Evolutionary conservation across 345 rosid species (phyloP).

Genomic region (Murraya paniculata): DNA sequence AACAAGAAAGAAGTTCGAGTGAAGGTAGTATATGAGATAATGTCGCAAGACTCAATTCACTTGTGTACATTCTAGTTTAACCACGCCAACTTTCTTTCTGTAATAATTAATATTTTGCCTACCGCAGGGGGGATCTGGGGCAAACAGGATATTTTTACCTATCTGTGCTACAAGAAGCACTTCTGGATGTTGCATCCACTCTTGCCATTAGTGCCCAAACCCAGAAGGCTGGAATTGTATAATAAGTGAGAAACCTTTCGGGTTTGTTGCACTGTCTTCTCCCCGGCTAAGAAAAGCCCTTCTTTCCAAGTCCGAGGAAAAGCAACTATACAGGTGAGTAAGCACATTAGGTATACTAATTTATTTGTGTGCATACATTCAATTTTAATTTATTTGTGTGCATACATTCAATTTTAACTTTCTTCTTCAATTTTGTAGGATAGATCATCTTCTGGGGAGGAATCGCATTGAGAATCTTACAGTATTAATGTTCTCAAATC

Average conservation of each 20-base stretch:
- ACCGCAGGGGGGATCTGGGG: constrained; percentile 55
- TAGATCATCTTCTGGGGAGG: constrained; percentile 77
- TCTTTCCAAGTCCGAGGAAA: constrained; percentile 62
- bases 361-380: background rate
- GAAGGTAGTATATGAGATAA: too few species aligned
- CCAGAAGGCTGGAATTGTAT: constrained; percentile 63
- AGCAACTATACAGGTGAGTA: constrained; percentile 63
- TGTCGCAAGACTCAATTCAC: too few species aligned
- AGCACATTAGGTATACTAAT: background rate
- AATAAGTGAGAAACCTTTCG: constrained; percentile 81
- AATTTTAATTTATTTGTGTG: too few species aligned
- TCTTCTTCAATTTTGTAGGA: constrained; percentile 41
- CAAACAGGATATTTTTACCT: constrained; percentile 70
- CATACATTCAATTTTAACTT: too few species aligned
- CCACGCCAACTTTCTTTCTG: background rate
- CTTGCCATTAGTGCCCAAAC: constrained; percentile 60
- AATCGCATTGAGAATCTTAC: constrained; percentile 78
- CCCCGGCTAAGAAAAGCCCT: constrained; percentile 49
- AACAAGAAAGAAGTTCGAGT: too few species aligned
- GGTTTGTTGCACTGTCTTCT: constrained; percentile 59
- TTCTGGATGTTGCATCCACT: constrained; percentile 60
- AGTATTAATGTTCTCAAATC: constrained; percentile 69
- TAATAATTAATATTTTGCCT: background rate
- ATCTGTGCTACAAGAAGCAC: constrained; percentile 85
- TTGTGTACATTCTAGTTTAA: too few species aligned